A percentile compares a stretch with the other conserved stretches of the same genome.
These are phyloP conservation scores for Tolypocladium cylindrosporum DNA, from an alignment of 2,329 filamentous ascomycete genomes.

Conservation along the genomic window DNA sequence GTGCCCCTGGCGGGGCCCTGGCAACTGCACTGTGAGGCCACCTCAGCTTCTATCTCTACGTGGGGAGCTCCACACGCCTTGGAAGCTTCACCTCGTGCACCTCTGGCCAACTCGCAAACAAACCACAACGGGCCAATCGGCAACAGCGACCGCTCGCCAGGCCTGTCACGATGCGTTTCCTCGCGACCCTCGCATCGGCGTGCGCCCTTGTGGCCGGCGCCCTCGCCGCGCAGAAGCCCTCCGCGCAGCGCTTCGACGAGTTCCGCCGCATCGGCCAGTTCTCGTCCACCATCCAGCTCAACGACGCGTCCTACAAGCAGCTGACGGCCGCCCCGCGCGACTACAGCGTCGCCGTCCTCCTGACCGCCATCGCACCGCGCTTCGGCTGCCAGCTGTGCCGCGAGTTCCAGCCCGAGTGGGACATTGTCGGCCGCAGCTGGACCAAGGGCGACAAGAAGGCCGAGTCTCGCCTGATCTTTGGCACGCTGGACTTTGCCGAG, in stretches of 20 bases:
- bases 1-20: not conserved
- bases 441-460: slow-evolving; percentile 68
- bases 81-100: not conserved
- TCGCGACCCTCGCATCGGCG: slow-evolving; percentile 52
- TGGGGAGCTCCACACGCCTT: not conserved
- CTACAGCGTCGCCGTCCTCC: slow-evolving; percentile 70
- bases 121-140: slow-evolving; percentile 3
- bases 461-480: slow-evolving; percentile 66
- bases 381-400: slow-evolving; percentile 81
- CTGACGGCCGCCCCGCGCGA: slow-evolving; percentile 71
- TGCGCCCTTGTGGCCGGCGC: slow-evolving; percentile 51
- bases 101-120: not conserved
- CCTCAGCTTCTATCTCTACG: slow-evolving; percentile 20
- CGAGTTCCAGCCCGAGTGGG: slow-evolving; percentile 93
- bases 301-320: slow-evolving; percentile 64
- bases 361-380: slow-evolving; percentile 76
- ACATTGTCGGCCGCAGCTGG: slow-evolving; percentile 80
- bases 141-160: slow-evolving; percentile 1
- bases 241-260: slow-evolving; percentile 56
- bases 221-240: slow-evolving; percentile 54
- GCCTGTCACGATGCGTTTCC: slow-evolving; percentile 53
- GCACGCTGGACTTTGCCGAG: slow-evolving; percentile 77
- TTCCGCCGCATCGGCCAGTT: slow-evolving; percentile 60
- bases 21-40: slow-evolving; percentile 14
- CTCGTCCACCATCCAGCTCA: slow-evolving; percentile 63